Percentiles rank a stretch among this genome's conserved stretches.
phyloP scores from a whole-genome alignment of 805 yeast genomes.

The Candida broadrunensis region DNA sequence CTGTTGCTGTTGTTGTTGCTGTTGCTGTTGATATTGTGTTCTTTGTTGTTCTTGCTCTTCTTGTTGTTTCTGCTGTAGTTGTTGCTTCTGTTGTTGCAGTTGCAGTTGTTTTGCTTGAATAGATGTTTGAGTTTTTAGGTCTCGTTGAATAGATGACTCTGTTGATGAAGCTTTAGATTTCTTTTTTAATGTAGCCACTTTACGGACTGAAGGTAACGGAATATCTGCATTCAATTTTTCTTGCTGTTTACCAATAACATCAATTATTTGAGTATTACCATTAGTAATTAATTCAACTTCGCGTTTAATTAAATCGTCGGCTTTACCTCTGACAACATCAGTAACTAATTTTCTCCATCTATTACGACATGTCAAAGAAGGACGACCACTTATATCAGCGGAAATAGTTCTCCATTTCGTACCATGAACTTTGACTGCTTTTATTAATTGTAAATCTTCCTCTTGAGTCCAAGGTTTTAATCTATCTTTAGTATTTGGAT shows the following conservation, averaged over 20 bases:
- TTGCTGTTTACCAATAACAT: conserved; percentile 6
- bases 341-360: conserved; percentile 88
- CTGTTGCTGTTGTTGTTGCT: conserved; percentile 1
- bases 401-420: conserved; percentile 89
- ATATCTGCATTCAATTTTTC: conserved; percentile 4
- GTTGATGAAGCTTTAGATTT: background rate
- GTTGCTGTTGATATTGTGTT: conserved; percentile 1
- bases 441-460: conserved; percentile 72
- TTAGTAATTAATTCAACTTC: conserved; percentile 56
- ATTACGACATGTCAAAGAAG: conserved; percentile 86
- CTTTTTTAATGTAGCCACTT: background rate
- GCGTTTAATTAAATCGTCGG: conserved; percentile 48
- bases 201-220: background rate
- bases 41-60: background rate
- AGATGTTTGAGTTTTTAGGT: background rate
- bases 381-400: conserved; percentile 67
- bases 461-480: conserved; percentile 74
- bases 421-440: conserved; percentile 67
- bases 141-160: background rate
- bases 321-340: conserved; percentile 66
- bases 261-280: conserved; percentile 10
- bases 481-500: conserved; percentile 75
- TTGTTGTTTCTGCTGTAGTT: background rate
- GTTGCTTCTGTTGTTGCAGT: background rate
- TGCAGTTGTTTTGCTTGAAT: background rate